Base-by-base conservation (phyloP, 306 rosid genomes). In the Cicer yamashitae region DNA sequence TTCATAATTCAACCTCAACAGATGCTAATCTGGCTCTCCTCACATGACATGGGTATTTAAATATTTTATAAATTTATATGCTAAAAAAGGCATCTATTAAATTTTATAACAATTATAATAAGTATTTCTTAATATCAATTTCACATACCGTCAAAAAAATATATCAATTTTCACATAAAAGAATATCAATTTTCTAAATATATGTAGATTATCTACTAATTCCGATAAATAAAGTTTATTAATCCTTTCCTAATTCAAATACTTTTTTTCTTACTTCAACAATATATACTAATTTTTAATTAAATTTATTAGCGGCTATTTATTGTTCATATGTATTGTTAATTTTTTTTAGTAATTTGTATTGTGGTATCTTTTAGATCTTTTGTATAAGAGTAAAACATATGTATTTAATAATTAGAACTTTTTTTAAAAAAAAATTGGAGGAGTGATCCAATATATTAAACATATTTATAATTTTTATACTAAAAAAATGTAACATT, bases 11-110 rank as follows among this genome's bases (percentile, higher is more conserved):
- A 80, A 75, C 39, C 82, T 12, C 7, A 2, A 56, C 10, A 15
- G 56, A 81, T 65, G 59, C 20, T 70, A 43, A 75, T 65, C 81
- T 77, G 85, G 62, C 61, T n/a, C 69, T 47, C 7, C 66, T 70
- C 41, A 20, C 82, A 56, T 77, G 56, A 56, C 75, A 82, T 75
- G 34, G 12, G 18, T 30, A 17, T 30, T 61, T 18, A 41, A 51
- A 30, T 81, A 62, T 75, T 11, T 57, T 44, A 6, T 57, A 30
- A 14, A 54, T 20, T 39, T 6, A 9, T 30, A 7, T 59, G 7
- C 65, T 59, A 30, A 59, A 34, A 50, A 12, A 22, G 6, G 61
- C 41, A 74, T 39, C 58, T 46, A 3, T 48, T 5, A 9, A 43
- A 18, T 6, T 12, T 60, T 22, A 60, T 37, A 60, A 15, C 20